phyloP scores from a whole-genome alignment of 179 eudicot genomes.

The Spinacia oleracea region DNA sequence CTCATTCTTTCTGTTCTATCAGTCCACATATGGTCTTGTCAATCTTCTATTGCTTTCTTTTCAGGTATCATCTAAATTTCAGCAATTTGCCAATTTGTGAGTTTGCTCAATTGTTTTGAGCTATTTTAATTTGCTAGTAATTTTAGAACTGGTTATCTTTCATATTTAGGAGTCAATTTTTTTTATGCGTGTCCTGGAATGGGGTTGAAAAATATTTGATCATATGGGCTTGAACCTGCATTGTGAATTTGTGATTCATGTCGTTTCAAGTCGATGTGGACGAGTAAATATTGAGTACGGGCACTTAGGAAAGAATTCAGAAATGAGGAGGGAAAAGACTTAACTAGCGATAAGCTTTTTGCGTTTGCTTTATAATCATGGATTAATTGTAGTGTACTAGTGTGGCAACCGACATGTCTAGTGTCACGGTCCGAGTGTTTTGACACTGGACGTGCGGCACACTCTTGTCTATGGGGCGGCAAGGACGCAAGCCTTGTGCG shows the following conservation, averaged over 20 bases:
- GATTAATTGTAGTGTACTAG: too few species aligned
- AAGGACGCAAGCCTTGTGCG: too few species aligned
- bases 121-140: not conserved
- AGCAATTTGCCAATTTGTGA: not conserved
- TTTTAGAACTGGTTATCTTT: not conserved
- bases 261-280: not conserved
- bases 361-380: not conserved
- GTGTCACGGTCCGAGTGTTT: too few species aligned
- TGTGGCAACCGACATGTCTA: not conserved
- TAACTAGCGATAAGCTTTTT: not conserved
- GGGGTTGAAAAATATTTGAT: not conserved
- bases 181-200: not conserved
- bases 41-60: conserved; percentile 79
- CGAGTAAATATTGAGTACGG: not conserved
- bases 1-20: conserved; percentile 69
- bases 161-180: not conserved
- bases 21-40: conserved; percentile 92
- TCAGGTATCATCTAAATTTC: conserved; percentile 57
- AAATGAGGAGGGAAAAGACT: not conserved
- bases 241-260: not conserved
- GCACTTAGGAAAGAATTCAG: not conserved
- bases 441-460: too few species aligned
- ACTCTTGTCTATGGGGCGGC: too few species aligned
- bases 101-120: not conserved
- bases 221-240: not conserved